Evolutionary conservation across 129 eudicot genomes (phyloP), one percentile per base, ranked within the genome.

Genomic region (Tagetes patula): DNA sequence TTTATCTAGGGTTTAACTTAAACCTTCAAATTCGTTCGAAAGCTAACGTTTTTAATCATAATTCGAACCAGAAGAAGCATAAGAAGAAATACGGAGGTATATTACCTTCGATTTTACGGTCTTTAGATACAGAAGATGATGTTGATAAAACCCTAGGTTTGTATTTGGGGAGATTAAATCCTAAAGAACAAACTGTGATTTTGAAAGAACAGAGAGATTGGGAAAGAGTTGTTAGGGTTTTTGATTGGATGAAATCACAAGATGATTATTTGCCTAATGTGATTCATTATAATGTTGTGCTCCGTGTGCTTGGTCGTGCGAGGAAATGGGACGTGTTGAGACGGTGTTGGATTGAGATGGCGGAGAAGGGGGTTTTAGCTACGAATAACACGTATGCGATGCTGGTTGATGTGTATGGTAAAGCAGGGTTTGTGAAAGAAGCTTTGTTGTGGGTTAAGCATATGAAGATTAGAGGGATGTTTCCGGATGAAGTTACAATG

Each of bases 261-360:
- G 69, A 82, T 8, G 90, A 89, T 31, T 89, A 92, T 68, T 33
- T 60, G 31, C 96, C 98, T 2, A 92, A 92, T 81, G 96, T 89
- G 67, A 84, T 92, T 78, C 96, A 92, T 47, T 92, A 92, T 33
- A 89, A 92, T 53, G 90, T 89, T 30, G 96, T 89, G 80, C 85
- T 92, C 41, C 82, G 96, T 55, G 82, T 76, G 2, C 58, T 92
- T 8, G 95, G 98, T 65, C 84, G 84, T 60, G 95, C 98, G 1
- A 79, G 83, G 45, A 85, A 84, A 70, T 92, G 98, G 98, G 96
- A 92, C 65, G 92, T 86, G 14, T 82, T 92, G 75, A 87, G 98
- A 79, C 86, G 85, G 65, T 87, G 92, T 63, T 92, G 98, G 98
- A 79, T 89, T 72, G 96, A 92, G 11, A 89, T 92, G 98, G 96